A percentile compares a stretch with the other conserved stretches of the same genome.
Evolutionary conservation across 257 asterid genomes (phyloP).

Genomic region (Solanum chmielewskii): DNA sequence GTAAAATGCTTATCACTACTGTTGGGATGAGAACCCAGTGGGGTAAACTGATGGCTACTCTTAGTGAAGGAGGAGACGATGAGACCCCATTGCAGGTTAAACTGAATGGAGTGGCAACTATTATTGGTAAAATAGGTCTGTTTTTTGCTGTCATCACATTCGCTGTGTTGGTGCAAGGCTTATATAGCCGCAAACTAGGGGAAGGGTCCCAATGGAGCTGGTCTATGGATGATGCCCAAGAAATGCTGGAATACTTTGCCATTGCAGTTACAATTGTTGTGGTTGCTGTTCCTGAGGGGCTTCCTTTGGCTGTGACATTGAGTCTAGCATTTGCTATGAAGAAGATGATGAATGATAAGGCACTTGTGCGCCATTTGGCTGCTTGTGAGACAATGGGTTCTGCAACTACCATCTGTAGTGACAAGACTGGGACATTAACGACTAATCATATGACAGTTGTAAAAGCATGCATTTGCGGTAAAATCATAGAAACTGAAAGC

Average conservation of each 20-base stretch:
- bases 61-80: constrained; percentile 86
- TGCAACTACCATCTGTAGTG: constrained; percentile 87
- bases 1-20: constrained; percentile 81
- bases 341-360: constrained; percentile 94
- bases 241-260: constrained; percentile 83
- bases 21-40: constrained; percentile 96
- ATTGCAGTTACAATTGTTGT: constrained; percentile 92
- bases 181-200: constrained; percentile 41
- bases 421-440: constrained; percentile 89
- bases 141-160: constrained; percentile 83
- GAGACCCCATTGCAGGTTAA: constrained; percentile 91
- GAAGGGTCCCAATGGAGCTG: constrained; percentile 50
- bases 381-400: constrained; percentile 99
- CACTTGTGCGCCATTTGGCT: constrained; percentile 84
- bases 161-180: constrained; percentile 72
- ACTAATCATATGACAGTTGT: constrained; percentile 80
- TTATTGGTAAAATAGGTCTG: constrained; percentile 78
- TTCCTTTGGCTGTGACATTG: constrained; percentile 87
- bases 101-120: constrained; percentile 82
- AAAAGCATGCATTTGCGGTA: constrained; percentile 54
- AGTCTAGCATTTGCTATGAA: constrained; percentile 96
- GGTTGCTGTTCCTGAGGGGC: constrained; percentile 94
- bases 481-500: constrained; percentile 33
- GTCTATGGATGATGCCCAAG: constrained; percentile 70
- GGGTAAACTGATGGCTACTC: constrained; percentile 92